phyloP scores from a whole-genome alignment of 805 yeast species.

The Candida sonorensis region DNA sequence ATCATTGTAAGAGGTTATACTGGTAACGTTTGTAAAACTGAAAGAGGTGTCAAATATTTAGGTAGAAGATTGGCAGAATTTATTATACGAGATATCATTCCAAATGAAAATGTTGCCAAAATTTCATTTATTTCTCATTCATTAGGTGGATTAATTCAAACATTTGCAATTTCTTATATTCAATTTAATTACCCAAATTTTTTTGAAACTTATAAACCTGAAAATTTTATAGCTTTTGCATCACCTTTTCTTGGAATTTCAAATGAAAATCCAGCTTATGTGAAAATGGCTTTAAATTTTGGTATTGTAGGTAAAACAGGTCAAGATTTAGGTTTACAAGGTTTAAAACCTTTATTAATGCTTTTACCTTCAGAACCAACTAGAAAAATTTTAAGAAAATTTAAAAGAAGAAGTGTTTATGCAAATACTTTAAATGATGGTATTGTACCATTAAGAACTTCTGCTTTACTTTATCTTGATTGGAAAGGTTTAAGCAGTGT shows the following conservation, averaged over 20 bases:
- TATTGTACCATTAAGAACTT: constrained; percentile 88
- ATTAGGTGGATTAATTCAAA: constrained; percentile 85
- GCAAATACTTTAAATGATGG: constrained; percentile 93
- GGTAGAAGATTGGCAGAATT: constrained; percentile 79
- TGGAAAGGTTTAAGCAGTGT: constrained; percentile 67
- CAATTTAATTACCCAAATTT: constrained; percentile 62
- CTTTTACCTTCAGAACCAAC: constrained; percentile 74
- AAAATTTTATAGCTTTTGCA: constrained; percentile 77
- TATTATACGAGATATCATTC: constrained; percentile 45
- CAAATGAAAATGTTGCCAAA: constrained; percentile 40
- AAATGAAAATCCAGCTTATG: constrained; percentile 81
- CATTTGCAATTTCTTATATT: constrained; percentile 83
- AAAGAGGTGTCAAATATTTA: constrained; percentile 75
- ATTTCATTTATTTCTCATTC: constrained; percentile 92
- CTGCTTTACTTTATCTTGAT: constrained; percentile 79
- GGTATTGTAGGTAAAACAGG: constrained; percentile 95
- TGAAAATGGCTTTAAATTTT: constrained; percentile 74
- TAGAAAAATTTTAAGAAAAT: constrained; percentile 51
- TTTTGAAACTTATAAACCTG: constrained; percentile 59
- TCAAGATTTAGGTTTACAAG: constrained; percentile 69
- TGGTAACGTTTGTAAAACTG: constrained; percentile 84
- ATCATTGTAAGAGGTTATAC: constrained; percentile 76
- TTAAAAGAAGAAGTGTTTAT: constrained; percentile 70
- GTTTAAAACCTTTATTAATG: constrained; percentile 59
- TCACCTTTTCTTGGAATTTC: constrained; percentile 85